These are phyloP conservation scores for Gnetum montanum DNA, from an alignment of 75 land plant genomes.

Conservation along the genomic window DNA sequence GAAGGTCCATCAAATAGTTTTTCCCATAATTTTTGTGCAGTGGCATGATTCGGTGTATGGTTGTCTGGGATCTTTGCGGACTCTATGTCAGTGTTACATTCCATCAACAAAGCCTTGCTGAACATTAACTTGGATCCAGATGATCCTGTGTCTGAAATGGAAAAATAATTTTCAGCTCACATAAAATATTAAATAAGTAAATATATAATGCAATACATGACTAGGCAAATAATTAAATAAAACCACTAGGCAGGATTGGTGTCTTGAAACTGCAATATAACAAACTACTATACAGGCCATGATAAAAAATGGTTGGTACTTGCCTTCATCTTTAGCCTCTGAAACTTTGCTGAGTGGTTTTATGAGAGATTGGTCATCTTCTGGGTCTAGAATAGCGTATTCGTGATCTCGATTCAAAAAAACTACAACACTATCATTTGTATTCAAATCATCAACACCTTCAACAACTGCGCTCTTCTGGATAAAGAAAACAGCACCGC, in stretches of 20 bases:
- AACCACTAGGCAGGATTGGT: background rate
- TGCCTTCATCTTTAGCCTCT: slow-evolving; percentile 34
- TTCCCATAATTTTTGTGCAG: slow-evolving; percentile 31
- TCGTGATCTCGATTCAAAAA: slow-evolving; percentile 47
- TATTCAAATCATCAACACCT: slow-evolving; percentile 2
- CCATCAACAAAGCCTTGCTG: slow-evolving; percentile 32
- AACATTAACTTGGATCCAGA: slow-evolving; percentile 55
- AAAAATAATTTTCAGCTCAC: background rate
- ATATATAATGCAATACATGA: background rate
- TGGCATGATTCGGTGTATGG: slow-evolving; percentile 13
- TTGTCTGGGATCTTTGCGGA: slow-evolving; percentile 12
- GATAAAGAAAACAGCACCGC: slow-evolving; percentile 45
- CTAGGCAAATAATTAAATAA: background rate
- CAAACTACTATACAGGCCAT: too few relatives aligned
- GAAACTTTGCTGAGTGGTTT: background rate
- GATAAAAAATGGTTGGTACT: background rate
- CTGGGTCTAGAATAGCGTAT: slow-evolving; percentile 47
- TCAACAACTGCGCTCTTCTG: slow-evolving; percentile 1
- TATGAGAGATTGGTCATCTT: slow-evolving; percentile 2
- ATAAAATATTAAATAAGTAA: background rate
- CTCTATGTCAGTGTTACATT: slow-evolving; percentile 6
- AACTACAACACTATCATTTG: slow-evolving; percentile 13
- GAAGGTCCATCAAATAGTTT: slow-evolving; percentile 57
- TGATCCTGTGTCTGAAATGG: slow-evolving; percentile 10
- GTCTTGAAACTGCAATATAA: too few relatives aligned